Percentiles rank a stretch among this genome's conserved stretches.
Evolutionary conservation across 495 filamentous ascomycete genomes (phyloP).

Genomic region (Podospora anserina): DNA sequence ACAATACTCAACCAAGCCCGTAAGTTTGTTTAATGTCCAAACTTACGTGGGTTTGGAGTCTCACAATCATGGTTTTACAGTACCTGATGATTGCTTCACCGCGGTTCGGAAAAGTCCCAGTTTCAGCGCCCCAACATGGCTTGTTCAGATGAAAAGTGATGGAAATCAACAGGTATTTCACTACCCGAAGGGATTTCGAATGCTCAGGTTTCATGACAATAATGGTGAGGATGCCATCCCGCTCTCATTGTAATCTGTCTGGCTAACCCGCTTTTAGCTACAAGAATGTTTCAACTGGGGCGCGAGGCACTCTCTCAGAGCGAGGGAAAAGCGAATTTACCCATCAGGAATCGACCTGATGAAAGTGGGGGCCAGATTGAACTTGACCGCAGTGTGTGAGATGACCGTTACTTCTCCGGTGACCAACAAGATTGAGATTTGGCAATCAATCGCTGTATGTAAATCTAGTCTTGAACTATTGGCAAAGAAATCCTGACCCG

Average conservation of each 20-base stretch:
- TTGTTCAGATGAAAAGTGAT: slow-evolving; percentile 19
- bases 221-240: slow-evolving; percentile 7
- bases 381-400: background rate
- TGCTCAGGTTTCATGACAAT: slow-evolving; percentile 21
- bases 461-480: background rate
- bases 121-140: slow-evolving; percentile 15
- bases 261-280: background rate
- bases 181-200: slow-evolving; percentile 22
- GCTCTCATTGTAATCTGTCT: background rate
- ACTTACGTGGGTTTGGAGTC: background rate
- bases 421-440: background rate
- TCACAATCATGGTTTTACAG: background rate
- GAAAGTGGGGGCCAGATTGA: background rate
- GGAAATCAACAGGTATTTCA: slow-evolving; percentile 19
- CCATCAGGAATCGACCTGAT: background rate
- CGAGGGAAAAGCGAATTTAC: background rate
- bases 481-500: background rate
- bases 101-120: background rate
- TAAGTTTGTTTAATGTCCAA: background rate
- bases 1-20: slow-evolving; percentile 23
- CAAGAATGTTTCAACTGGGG: background rate
- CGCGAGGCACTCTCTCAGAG: background rate
- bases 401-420: background rate
- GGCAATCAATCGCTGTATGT: background rate
- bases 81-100: slow-evolving; percentile 11